Base-by-base conservation (phyloP, 768 basidiomycete genomes). In the Hebeloma cylindrosporum region DNA sequence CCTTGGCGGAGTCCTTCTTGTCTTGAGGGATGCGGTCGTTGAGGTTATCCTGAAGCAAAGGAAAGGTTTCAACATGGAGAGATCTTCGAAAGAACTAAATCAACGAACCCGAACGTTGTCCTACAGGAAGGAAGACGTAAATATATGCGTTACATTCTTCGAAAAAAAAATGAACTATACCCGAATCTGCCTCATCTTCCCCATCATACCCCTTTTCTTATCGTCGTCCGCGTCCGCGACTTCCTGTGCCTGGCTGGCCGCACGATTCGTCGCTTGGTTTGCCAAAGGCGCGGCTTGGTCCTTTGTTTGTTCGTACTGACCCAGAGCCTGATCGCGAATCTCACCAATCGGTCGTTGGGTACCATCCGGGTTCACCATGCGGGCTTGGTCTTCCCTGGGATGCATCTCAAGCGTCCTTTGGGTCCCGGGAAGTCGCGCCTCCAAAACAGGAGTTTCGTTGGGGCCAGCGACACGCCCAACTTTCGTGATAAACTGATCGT, bases 1-100 rank as follows among this genome's bases (percentile, higher is more conserved):
- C 78, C 25, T 71, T 62, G 0, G 70, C 76, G 9, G 59, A 66
- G 7, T 83, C 79, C 48, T 82, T 82, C 51, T 88, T 83, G 52
- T 86, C 74, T 39, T 85, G 76, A 1, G 88, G 83, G 29, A 91
- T 71, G 31, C 71, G 77, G 21, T 85, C 81, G 31, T 68, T 48
- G 23, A 59, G 50, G 23, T 50, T 59, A 40, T n/a, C n/a, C n/a
- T n/a, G n/a, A n/a, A n/a, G n/a, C n/a, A n/a, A n/a, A n/a, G n/a
- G n/a, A n/a, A n/a, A n/a, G n/a, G n/a, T n/a, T n/a, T n/a, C n/a
- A n/a, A n/a, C n/a, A n/a, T n/a, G n/a, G n/a, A n/a, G n/a, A n/a
- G n/a, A n/a, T n/a, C n/a, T n/a, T n/a, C n/a, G n/a, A n/a, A n/a
- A n/a, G n/a, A n/a, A n/a, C n/a, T n/a, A n/a, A n/a, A n/a, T n/a